phyloP scores from a whole-genome alignment of 169 alveolate species.

The Plasmodium reichenowi region DNA sequence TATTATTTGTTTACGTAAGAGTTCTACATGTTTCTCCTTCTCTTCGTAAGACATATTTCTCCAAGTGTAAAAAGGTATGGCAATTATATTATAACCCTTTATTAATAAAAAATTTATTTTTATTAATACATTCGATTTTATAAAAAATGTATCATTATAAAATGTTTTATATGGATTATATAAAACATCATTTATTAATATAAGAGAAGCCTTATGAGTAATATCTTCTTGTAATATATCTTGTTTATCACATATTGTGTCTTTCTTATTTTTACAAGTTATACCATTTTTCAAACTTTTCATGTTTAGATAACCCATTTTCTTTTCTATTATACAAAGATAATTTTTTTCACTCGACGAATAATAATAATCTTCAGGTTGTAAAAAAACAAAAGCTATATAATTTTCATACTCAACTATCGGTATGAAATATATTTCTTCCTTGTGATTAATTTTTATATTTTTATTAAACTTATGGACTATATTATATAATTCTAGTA shows the following conservation, averaged over 20 bases:
- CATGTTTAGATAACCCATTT: too few species aligned
- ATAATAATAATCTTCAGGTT: slow-evolving; percentile 46
- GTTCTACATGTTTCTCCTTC: not conserved
- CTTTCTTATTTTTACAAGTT: not conserved
- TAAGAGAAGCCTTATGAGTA: not conserved
- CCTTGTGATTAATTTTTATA: slow-evolving; percentile 40
- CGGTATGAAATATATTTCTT: slow-evolving; percentile 32
- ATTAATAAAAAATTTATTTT: slow-evolving; percentile 69
- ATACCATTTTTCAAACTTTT: not conserved
- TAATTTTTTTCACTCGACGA: slow-evolving; percentile 13
- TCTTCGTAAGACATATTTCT: slow-evolving; percentile 51
- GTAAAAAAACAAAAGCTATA: slow-evolving; percentile 56
- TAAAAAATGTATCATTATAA: slow-evolving; percentile 49
- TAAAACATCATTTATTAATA: slow-evolving; percentile 36
- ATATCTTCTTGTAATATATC: not conserved
- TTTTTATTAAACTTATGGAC: slow-evolving; percentile 42
- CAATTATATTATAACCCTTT: slow-evolving; percentile 55
- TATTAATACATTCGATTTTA: slow-evolving; percentile 44
- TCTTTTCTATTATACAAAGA: not conserved
- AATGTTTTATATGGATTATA: slow-evolving; percentile 63
- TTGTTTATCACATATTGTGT: not conserved
- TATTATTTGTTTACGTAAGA: slow-evolving; percentile 17
- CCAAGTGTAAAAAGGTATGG: slow-evolving; percentile 73
- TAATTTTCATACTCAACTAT: slow-evolving; percentile 60
- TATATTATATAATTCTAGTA: slow-evolving; percentile 49